Percentiles rank a stretch among this genome's conserved stretches.
These are phyloP conservation scores for Saksenaea vasiformis DNA, from an alignment of 371 early-diverging fungal species.

Conservation along the genomic window DNA sequence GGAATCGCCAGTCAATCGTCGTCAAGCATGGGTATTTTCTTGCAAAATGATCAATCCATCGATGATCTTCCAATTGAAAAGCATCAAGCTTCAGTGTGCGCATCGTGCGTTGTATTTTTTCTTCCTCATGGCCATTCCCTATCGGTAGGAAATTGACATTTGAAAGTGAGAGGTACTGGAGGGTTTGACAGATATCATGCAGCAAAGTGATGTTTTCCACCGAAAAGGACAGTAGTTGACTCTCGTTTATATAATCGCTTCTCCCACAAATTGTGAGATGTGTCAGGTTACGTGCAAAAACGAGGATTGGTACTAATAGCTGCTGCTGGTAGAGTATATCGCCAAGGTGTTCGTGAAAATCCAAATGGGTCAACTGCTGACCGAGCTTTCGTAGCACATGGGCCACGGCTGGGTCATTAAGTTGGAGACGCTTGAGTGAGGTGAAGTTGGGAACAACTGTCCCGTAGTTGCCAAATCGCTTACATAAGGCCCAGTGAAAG, in stretches of 20 bases:
- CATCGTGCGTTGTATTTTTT: background rate
- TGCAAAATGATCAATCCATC: background rate
- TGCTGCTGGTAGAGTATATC: background rate
- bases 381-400: background rate
- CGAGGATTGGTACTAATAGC: background rate
- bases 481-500: background rate
- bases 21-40: background rate
- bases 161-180: background rate
- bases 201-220: background rate
- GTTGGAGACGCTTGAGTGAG: background rate
- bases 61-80: background rate
- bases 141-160: background rate
- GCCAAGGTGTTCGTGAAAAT: background rate
- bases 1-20: background rate
- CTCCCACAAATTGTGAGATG: background rate
- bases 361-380: background rate
- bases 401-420: background rate
- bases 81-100: background rate
- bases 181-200: background rate
- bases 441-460: background rate
- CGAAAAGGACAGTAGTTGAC: background rate
- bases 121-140: background rate
- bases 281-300: background rate
- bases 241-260: background rate
- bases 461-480: background rate